phyloP scores from a whole-genome alignment of 2,329 filamentous ascomycete species.

The Eutypella sp. region DNA sequence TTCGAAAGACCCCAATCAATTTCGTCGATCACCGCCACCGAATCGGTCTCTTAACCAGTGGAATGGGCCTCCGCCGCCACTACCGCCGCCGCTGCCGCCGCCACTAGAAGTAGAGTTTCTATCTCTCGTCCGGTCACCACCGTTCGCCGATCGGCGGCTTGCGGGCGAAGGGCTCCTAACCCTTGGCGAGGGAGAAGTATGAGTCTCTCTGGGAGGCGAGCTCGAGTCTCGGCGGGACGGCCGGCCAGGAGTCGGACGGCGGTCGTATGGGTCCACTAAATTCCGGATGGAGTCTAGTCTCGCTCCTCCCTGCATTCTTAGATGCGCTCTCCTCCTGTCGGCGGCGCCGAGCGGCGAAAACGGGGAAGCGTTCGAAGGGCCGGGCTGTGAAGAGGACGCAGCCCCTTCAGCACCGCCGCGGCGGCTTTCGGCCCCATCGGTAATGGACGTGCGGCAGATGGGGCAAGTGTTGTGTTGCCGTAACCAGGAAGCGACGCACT shows the following conservation, averaged over 20 bases:
- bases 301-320: conserved; percentile 15
- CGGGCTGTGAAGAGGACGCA: conserved; percentile 5
- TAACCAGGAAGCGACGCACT: conserved; percentile 79
- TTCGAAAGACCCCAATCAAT: no score
- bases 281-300: conserved; percentile 17
- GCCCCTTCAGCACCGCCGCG: conserved; percentile 12
- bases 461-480: conserved; percentile 91
- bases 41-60: conserved; percentile 42
- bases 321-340: conserved; percentile 17
- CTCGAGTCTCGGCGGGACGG: conserved; percentile 21
- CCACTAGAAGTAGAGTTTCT: no score
- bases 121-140: conserved; percentile 26
- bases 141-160: conserved; percentile 18
- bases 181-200: conserved; percentile 15
- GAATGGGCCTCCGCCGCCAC: conserved; percentile 31
- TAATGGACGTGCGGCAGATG: conserved; percentile 62
- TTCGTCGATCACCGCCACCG: conserved; percentile 16
- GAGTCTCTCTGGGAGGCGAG: conserved; percentile 19
- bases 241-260: conserved; percentile 8
- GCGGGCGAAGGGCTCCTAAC: conserved; percentile 23
- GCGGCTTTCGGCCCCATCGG: conserved; percentile 29
- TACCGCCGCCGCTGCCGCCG: no score
- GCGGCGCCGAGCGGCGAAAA: conserved; percentile 10
- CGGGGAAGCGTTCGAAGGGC: conserved; percentile 12
- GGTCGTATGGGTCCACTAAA: conserved; percentile 7